These are phyloP conservation scores for Pseudocercospora crystallina DNA, from an alignment of 2,329 filamentous ascomycete species.

Conservation along the genomic window DNA sequence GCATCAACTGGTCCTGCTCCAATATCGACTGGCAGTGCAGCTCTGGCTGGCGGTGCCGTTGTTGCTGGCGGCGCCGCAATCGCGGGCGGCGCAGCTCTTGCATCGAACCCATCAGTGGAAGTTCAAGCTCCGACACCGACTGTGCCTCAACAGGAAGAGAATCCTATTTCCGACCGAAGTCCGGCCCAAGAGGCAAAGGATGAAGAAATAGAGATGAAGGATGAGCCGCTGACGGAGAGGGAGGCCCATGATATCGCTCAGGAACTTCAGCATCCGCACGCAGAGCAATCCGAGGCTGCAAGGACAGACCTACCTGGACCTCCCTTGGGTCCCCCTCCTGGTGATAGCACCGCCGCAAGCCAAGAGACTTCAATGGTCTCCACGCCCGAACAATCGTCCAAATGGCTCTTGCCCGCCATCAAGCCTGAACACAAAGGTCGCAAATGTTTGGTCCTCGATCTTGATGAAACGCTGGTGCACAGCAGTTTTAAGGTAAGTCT, in stretches of 20 bases:
- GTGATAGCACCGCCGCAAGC: slow-evolving; percentile 22
- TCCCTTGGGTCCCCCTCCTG: slow-evolving; percentile 46
- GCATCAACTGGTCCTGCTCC: slow-evolving; percentile 12
- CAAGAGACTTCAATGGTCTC: slow-evolving; percentile 36
- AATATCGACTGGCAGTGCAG: not conserved
- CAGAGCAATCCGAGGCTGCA: slow-evolving; percentile 8
- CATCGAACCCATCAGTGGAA: slow-evolving; percentile 36
- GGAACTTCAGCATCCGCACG: slow-evolving; percentile 18
- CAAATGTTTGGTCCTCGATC: slow-evolving; percentile 91
- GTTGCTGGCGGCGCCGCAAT: slow-evolving; percentile 3
- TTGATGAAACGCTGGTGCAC: slow-evolving; percentile 96
- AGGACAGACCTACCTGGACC: slow-evolving; percentile 51
- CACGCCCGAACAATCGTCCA: slow-evolving; percentile 53
- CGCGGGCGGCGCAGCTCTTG: slow-evolving; percentile 1
- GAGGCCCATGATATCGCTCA: slow-evolving; percentile 43
- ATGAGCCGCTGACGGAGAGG: slow-evolving; percentile 51
- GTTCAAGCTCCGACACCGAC: slow-evolving; percentile 49
- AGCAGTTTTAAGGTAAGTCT: slow-evolving; percentile 90
- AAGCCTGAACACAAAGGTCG: slow-evolving; percentile 76
- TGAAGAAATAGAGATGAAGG: slow-evolving; percentile 61
- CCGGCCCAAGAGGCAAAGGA: slow-evolving; percentile 51
- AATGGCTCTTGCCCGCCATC: slow-evolving; percentile 79
- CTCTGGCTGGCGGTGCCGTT: not conserved
- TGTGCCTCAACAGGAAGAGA: slow-evolving; percentile 39
- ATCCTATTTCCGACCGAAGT: slow-evolving; percentile 50